A percentile compares a stretch with the other conserved stretches of the same genome.
These are phyloP conservation scores for Trichoderma sp. DNA, from an alignment of 2,329 filamentous ascomycete species.

Conservation along the genomic window DNA sequence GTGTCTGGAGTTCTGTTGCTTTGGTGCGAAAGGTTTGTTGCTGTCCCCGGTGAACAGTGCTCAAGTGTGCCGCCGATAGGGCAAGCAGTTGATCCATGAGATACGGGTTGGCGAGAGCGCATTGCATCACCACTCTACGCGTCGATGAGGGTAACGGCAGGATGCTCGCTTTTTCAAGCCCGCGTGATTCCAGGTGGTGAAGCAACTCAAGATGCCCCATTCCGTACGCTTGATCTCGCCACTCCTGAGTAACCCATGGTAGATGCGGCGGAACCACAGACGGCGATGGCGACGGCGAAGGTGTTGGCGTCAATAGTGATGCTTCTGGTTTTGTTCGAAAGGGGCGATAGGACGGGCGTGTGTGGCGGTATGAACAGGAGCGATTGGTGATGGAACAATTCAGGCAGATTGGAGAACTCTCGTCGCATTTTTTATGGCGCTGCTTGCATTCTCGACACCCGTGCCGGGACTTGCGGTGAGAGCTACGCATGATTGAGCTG, in stretches of 20 bases:
- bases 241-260: background rate
- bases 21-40: slow-evolving; percentile 28
- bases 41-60: slow-evolving; percentile 24
- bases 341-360: background rate
- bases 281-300: background rate
- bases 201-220: slow-evolving; percentile 29
- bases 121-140: slow-evolving; percentile 13
- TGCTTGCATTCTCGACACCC: slow-evolving; percentile 29
- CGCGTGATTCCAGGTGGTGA: slow-evolving; percentile 22
- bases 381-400: slow-evolving; percentile 29
- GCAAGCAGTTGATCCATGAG: slow-evolving; percentile 41
- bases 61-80: slow-evolving; percentile 37
- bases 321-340: background rate
- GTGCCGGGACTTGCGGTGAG: slow-evolving; percentile 28
- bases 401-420: slow-evolving; percentile 29
- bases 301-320: background rate
- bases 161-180: background rate
- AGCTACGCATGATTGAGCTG: slow-evolving; percentile 16
- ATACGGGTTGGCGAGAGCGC: slow-evolving; percentile 22
- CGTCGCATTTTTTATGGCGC: slow-evolving; percentile 34
- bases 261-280: background rate
- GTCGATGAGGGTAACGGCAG: background rate
- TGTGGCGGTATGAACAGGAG: slow-evolving; percentile 27
- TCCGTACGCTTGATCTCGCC: slow-evolving; percentile 25
- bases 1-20: slow-evolving; percentile 37